phyloP scores from a whole-genome alignment of 2,329 filamentous ascomycete genomes.

The Hysterium pulicare region DNA sequence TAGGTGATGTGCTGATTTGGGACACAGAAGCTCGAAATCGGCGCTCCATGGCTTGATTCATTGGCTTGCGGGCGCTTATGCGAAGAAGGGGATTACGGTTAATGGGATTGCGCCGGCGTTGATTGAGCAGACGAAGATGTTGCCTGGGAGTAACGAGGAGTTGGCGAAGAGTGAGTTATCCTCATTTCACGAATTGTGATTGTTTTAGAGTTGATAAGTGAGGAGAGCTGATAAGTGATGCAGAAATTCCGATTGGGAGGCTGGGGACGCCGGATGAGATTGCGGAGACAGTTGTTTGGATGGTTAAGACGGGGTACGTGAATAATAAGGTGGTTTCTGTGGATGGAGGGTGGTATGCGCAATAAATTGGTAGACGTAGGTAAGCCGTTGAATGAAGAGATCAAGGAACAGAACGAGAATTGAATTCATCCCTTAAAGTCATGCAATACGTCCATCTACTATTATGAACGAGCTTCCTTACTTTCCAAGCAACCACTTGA shows the following conservation, averaged over 20 bases:
- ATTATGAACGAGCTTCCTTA: no score
- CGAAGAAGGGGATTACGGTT: slow-evolving; percentile 45
- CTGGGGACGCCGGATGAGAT: slow-evolving; percentile 46
- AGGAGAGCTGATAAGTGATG: slow-evolving; percentile 2
- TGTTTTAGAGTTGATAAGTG: background rate
- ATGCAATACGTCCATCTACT: no score
- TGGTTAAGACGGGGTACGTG: slow-evolving; percentile 46
- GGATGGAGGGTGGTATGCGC: slow-evolving; percentile 22
- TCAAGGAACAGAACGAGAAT: no score
- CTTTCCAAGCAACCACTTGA: slow-evolving; percentile 27
- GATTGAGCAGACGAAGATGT: slow-evolving; percentile 46
- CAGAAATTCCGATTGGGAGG: slow-evolving; percentile 44
- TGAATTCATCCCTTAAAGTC: no score
- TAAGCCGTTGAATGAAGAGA: no score
- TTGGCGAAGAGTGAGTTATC: slow-evolving; percentile 29
- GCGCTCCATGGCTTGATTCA: slow-evolving; percentile 47
- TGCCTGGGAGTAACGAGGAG: slow-evolving; percentile 36
- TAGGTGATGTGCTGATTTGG: no score
- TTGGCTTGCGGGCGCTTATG: slow-evolving; percentile 44
- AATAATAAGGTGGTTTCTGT: slow-evolving; percentile 41
- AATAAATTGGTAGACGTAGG: slow-evolving; percentile 8
- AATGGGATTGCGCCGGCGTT: slow-evolving; percentile 50
- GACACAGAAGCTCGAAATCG: no score
- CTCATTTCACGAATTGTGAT: background rate
- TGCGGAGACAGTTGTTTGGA: slow-evolving; percentile 48